Base-by-base conservation (phyloP, 371 early-diverging fungal species). In the Apophysomyces ossiformis region DNA sequence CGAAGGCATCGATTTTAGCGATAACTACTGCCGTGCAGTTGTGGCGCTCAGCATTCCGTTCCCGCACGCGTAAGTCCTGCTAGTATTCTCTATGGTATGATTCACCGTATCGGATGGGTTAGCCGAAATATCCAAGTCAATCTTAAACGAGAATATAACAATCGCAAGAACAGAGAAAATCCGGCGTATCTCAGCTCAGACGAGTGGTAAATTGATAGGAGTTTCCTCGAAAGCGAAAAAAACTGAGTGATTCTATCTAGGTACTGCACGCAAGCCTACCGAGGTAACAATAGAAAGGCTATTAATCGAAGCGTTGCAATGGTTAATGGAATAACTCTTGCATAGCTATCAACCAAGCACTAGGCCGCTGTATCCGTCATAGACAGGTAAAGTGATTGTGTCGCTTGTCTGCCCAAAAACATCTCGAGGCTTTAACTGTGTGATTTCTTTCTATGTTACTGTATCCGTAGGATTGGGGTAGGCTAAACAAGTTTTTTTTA, bases 1-100 rank as follows among this genome's bases (percentile, higher is more conserved):
- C 37, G 99, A 99, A 75, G 99, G 99, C 8, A 91, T 97, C 57
- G 97, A 99, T 70, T 98, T 99, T 72, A 90, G 89, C 4, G 96
- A 99, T 76, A 76, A 86, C 43, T 85, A 88, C 46, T 94, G 94
- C 45, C 86, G 99, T 44, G 95, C 96, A 0, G 96, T 99, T 2
- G 77, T 98, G 37, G 83, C 91, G 0, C 76, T 95, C 15, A 96
- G 99, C n/a, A 94, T 99, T 64, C 99, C 99, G 0, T 99, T 77
- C 66, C 96, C 96, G 2, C 74, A 71, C 37, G 26, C 74, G 74
- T 77, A 71, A 72, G 77, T 50, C 7, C 4, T 11, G 35, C 9
- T 47, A 9, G n/a, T 58, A 47, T 26, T 32, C 13, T 38, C 32
- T 26, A 26, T 9, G 4, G 12, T 5, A 44, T 41, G 37, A 37